These are phyloP conservation scores for Saturnispora quitensis DNA, from an alignment of 805 yeast genomes.

Conservation along the genomic window DNA sequence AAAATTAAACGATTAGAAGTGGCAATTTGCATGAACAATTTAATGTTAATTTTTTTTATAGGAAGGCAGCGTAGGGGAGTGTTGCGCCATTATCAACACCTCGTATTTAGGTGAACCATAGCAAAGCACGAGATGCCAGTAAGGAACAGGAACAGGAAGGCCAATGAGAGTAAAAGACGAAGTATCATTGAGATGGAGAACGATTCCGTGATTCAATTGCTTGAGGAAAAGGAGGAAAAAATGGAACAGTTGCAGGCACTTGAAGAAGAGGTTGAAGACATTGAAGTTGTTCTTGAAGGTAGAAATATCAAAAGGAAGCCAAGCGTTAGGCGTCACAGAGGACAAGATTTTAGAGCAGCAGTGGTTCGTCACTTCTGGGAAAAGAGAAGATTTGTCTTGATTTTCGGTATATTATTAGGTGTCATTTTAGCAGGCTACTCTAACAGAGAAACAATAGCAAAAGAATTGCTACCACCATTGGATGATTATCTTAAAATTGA, in stretches of 20 bases:
- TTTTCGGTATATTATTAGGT: slow-evolving; percentile 70
- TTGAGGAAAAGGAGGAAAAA: slow-evolving; percentile 3
- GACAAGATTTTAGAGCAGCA: not conserved
- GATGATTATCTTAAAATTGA: slow-evolving; percentile 49
- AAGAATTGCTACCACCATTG: slow-evolving; percentile 38
- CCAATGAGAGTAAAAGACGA: not conserved
- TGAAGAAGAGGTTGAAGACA: slow-evolving; percentile 5
- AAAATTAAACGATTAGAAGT: not conserved
- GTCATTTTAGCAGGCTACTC: slow-evolving; percentile 56
- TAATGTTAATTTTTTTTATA: not conserved
- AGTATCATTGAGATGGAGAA: not conserved
- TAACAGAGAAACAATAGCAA: slow-evolving; percentile 30
- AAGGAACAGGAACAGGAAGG: not conserved
- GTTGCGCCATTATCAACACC: not conserved
- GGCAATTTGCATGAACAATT: not conserved
- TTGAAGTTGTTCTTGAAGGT: slow-evolving; percentile 5
- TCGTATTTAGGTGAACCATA: not conserved
- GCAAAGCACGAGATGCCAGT: not conserved
- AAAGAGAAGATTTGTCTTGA: slow-evolving; percentile 12
- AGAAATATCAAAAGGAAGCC: not conserved
- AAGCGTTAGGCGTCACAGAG: not conserved
- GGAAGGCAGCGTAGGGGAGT: not conserved
- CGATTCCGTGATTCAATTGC: slow-evolving; percentile 1
- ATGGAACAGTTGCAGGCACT: slow-evolving; percentile 5
- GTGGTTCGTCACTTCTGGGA: slow-evolving; percentile 14